phyloP scores from a whole-genome alignment of 2,329 filamentous ascomycete genomes.

The Anthostomella pinea region DNA sequence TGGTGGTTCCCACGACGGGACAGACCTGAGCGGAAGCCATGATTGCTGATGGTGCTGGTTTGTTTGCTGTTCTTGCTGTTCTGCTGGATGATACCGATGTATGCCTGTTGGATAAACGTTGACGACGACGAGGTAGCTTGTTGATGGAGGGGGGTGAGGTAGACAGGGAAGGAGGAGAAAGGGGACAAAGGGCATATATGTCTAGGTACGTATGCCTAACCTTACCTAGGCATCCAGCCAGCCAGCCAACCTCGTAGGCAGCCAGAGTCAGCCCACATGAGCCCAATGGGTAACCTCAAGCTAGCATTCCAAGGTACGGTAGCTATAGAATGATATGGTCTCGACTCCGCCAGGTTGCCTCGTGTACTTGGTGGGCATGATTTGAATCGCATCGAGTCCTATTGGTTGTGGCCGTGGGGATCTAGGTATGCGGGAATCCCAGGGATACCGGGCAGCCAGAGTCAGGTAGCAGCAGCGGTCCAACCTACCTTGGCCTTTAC shows the following conservation, averaged over 20 bases:
- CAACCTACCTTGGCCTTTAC: too few species aligned
- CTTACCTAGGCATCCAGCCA: not conserved
- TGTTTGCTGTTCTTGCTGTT: constrained; percentile 3
- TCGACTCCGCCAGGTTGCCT: not conserved
- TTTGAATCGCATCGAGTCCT: not conserved
- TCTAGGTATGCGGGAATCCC: not conserved
- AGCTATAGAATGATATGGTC: too few species aligned
- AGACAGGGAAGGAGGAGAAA: not conserved
- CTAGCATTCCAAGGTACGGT: too few species aligned
- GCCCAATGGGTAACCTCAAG: too few species aligned
- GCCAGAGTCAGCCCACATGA: too few species aligned
- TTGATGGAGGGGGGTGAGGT: not conserved
- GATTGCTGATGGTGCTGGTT: constrained; percentile 10
- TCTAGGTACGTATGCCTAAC: too few species aligned
- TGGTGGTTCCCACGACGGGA: constrained; percentile 42
- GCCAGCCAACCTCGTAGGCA: too few species aligned
- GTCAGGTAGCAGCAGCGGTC: not conserved
- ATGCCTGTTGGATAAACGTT: not conserved
- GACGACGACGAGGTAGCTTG: too few species aligned
- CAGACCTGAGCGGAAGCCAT: constrained; percentile 35
- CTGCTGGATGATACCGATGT: not conserved
- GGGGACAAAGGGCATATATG: not conserved
- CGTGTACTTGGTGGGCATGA: constrained; percentile 1
- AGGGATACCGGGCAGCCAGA: not conserved
- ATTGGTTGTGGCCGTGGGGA: not conserved